Base-by-base conservation (phyloP, 805 yeast species). In the Candida berthetii region DNA sequence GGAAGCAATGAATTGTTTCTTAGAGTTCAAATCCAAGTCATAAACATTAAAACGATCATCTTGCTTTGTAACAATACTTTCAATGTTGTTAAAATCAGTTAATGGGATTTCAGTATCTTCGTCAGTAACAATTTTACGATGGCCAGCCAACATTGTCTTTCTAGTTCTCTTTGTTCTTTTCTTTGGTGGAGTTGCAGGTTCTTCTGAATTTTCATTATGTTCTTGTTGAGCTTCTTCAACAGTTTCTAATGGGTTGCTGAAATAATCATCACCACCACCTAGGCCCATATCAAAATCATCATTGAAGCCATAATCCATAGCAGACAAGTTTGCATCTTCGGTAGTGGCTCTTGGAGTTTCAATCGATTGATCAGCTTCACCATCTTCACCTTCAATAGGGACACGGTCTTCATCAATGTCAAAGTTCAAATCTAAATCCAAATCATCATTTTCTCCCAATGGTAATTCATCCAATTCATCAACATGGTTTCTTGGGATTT, bases 401-500 rank as follows among this genome's bases (percentile, higher is more conserved):
- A 54, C 41, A 37, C 54, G 61, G 42, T 60, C 64, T 8, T 48
- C 69, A 32, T 57, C 65, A 38, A 66, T 56, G 11, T 66, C 73
- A 38, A 68, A 58, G 39, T 69, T 76, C 37, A 80, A 64, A 50
- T 79, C 81, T 36, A 81, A 65, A 22, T 74, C 81, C 42, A 78
- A 61, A 42, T 76, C 82, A 27, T 68, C 62, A 40, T 64, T 66
- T 10, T 47, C 61, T 32, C 52, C 59, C 34, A 54, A 53, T 31
- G 58, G 56, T 16, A 56, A 52, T n/a, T 50, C 54, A 35, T 53
- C 61, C 29, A 55, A 35, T 7, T 55, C 59, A 38, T 59, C 58
- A 28, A 54, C 48, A 35, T 51, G 61, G 39, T 73, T 71, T 59
- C 93, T 74, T 9, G 83, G 86, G 35, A 79, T 51, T 57, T 86